Base-by-base conservation (phyloP, 2,329 filamentous ascomycete genomes). In the Emmonsia crescens region DNA sequence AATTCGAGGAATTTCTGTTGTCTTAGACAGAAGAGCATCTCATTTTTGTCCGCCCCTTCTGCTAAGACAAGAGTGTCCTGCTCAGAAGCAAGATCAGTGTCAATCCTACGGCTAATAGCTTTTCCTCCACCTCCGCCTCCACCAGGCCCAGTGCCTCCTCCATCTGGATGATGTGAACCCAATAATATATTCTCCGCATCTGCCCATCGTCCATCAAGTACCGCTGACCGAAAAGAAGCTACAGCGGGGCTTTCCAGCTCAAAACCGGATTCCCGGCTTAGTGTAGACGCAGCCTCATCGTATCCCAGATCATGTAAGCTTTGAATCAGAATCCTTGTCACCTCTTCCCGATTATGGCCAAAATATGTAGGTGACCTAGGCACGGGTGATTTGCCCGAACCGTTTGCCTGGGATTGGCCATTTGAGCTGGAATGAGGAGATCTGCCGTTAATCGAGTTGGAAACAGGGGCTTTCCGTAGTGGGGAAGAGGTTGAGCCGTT, bases 1-100 rank as follows among this genome's bases (percentile, higher is more conserved):
- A 96, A 78, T 76, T 99, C 94, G 36, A 99, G 79, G 69, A 93
- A 99, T 74, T 97, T 97, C 73, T 99, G 94, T 72, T 96, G 89
- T 65, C 93, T 84, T 69, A 99, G 80, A 79, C 86, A 87, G 73
- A 97, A 96, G 55, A 87, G 83, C 88, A 99, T 93, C 59, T 88
- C 81, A 66, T 87, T 85, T 62, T 83, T 82, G 68, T 96, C 88
- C 6, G 90, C 88, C 29, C 85, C 87, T 51, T 89, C 84, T 19
- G 87, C 84, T 60, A 97, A 80, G 19, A 90, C 83, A 60, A 99
- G 78, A 1, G 87, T 89, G 66, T 84, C 74, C 49, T 71, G 71
- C 9, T 64, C 64, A 5, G 64, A 57, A 38, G 54, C 55, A 36
- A 48, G 54, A 54, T 51, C 42, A 14, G 46, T 44, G 29, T 46